Conservation (phyloP, 2,329 filamentous ascomycete genomes). For the Coniochaeta ligniaria region DNA sequence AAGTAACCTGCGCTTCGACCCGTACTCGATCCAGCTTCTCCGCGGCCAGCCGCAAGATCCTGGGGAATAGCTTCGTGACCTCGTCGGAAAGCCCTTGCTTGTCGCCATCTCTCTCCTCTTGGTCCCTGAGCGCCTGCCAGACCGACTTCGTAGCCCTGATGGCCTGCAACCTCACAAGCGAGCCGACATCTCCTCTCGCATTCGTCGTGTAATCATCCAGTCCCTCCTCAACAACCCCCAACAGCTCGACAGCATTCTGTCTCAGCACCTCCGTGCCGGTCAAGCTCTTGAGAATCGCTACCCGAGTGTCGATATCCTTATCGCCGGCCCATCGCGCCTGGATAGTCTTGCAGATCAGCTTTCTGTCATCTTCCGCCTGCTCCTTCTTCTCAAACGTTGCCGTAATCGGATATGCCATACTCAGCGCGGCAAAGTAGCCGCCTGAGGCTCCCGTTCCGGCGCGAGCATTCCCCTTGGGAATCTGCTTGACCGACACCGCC, state of each 20-base stretch:
- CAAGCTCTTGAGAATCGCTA: constrained; percentile 49
- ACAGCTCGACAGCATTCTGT: constrained; percentile 30
- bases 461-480: not conserved
- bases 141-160: constrained; percentile 67
- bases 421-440: constrained; percentile 47
- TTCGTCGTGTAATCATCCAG: constrained; percentile 90
- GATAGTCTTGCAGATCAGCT: constrained; percentile 36
- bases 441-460: constrained; percentile 30
- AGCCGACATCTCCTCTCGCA: constrained; percentile 83
- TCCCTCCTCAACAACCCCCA: constrained; percentile 43
- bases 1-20: constrained; percentile 50
- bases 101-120: not conserved
- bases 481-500: constrained; percentile 31
- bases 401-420: constrained; percentile 38
- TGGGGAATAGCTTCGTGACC: constrained; percentile 33
- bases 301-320: constrained; percentile 41
- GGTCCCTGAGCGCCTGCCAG: constrained; percentile 29
- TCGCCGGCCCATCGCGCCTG: constrained; percentile 46
- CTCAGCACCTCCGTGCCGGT: constrained; percentile 36
- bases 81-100: not conserved
- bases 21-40: constrained; percentile 91
- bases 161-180: constrained; percentile 74
- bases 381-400: constrained; percentile 7
- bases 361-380: constrained; percentile 12
- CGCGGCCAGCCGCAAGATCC: constrained; percentile 61